Conservation (phyloP, 176 grass and related monocot genomes). For the Zea luxurians region DNA sequence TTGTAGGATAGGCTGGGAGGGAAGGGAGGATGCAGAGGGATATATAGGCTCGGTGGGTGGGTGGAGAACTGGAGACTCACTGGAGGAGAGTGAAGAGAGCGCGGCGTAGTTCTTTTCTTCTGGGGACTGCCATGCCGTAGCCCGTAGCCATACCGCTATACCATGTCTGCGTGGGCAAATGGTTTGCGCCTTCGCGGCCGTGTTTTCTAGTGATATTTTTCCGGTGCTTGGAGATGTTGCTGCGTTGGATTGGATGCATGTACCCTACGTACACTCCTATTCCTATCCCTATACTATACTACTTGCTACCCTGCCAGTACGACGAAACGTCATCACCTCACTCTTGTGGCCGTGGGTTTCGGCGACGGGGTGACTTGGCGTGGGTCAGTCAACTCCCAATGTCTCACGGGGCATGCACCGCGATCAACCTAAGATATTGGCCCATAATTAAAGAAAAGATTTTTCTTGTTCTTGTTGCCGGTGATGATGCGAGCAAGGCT, state of each 20-base stretch:
- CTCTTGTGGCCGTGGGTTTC: neutral
- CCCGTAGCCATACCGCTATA: neutral
- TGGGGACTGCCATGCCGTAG: neutral
- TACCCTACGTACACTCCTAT: no score
- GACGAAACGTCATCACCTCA: neutral
- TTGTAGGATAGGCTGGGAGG: neutral
- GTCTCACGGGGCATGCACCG: neutral
- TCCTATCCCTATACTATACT: no score
- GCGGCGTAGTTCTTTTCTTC: neutral
- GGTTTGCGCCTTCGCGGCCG: slow-evolving; percentile 27
- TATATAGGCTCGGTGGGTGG: slow-evolving; percentile 37
- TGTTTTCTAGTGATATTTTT: slow-evolving; percentile 6
- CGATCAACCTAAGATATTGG: neutral
- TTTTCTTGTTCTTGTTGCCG: slow-evolving; percentile 17
- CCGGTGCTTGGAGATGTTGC: neutral
- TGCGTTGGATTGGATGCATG: neutral
- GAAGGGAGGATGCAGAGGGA: neutral
- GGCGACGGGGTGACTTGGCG: neutral
- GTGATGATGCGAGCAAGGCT: slow-evolving; percentile 15
- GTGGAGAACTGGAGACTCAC: neutral
- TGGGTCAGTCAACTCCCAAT: neutral
- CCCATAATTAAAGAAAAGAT: neutral
- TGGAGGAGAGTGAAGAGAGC: no score
- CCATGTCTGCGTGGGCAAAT: slow-evolving; percentile 31
- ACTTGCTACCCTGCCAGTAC: neutral